phyloP scores from a whole-genome alignment of 257 asterid species.

The Nyctanthes arbortristis region DNA sequence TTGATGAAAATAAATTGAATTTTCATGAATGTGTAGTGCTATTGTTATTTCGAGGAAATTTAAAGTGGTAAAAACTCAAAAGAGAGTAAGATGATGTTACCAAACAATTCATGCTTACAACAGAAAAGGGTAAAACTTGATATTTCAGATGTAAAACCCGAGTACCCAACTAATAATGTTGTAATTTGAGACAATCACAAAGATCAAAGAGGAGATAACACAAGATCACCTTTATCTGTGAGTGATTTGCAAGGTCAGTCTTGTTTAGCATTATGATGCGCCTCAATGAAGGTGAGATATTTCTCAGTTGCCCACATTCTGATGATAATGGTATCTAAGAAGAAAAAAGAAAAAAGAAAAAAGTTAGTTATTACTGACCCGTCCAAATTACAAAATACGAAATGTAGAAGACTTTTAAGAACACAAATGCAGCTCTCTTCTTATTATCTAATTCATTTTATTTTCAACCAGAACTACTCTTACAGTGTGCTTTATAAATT shows the following conservation, averaged over 20 bases:
- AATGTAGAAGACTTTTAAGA: background rate
- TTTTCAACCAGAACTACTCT: background rate
- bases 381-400: background rate
- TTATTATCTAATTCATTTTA: background rate
- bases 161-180: background rate
- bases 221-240: slow-evolving; percentile 42
- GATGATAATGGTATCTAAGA: slow-evolving; percentile 79
- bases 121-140: background rate
- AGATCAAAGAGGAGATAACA: background rate
- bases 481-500: background rate
- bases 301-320: slow-evolving; percentile 44
- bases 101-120: background rate
- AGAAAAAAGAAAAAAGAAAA: background rate
- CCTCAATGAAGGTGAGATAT: slow-evolving; percentile 39
- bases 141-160: background rate
- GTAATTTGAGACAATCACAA: background rate
- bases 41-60: background rate
- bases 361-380: background rate
- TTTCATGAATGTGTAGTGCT: background rate
- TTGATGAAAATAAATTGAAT: background rate
- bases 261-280: slow-evolving; percentile 59
- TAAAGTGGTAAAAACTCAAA: background rate
- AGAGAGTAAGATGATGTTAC: background rate
- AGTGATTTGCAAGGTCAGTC: slow-evolving; percentile 42
- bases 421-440: background rate